These are phyloP conservation scores for Ambispora gerdemannii DNA, from an alignment of 192 early-diverging fungal species.

Conservation along the genomic window DNA sequence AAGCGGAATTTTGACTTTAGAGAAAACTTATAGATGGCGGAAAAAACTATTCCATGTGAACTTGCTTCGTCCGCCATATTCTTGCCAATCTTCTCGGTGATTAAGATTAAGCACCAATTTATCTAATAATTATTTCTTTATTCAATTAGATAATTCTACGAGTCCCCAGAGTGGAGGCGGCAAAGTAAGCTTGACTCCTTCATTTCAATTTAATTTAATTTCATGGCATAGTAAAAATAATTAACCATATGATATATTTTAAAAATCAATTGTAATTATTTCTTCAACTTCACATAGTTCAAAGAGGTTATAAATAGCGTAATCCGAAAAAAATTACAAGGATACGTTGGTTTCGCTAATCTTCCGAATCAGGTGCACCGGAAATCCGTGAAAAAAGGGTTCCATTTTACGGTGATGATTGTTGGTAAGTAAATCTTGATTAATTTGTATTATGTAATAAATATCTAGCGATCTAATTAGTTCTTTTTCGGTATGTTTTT, in stretches of 20 bases:
- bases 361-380: conserved; percentile 93
- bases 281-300: not conserved
- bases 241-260: not conserved
- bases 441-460: not conserved
- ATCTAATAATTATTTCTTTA: too few relatives aligned
- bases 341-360: conserved; percentile 86
- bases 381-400: conserved; percentile 91
- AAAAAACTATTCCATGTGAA: too few relatives aligned
- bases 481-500: not conserved
- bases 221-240: not conserved
- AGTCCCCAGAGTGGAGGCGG: not conserved
- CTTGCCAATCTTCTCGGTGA: too few relatives aligned
- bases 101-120: too few relatives aligned
- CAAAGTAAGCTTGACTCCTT: conserved; percentile 20
- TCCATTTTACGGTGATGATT: conserved; percentile 95
- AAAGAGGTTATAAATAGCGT: conserved; percentile 34
- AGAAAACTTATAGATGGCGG: too few relatives aligned
- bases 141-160: not conserved
- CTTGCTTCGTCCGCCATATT: too few relatives aligned
- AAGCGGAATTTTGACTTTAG: too few relatives aligned
- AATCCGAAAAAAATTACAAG: conserved; percentile 43
- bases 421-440: conserved; percentile 72
- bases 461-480: not conserved
- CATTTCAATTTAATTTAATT: not conserved
- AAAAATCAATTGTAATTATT: not conserved